phyloP scores from a whole-genome alignment of 495 filamentous ascomycete species.

The Xanthoparmelia taractica region DNA sequence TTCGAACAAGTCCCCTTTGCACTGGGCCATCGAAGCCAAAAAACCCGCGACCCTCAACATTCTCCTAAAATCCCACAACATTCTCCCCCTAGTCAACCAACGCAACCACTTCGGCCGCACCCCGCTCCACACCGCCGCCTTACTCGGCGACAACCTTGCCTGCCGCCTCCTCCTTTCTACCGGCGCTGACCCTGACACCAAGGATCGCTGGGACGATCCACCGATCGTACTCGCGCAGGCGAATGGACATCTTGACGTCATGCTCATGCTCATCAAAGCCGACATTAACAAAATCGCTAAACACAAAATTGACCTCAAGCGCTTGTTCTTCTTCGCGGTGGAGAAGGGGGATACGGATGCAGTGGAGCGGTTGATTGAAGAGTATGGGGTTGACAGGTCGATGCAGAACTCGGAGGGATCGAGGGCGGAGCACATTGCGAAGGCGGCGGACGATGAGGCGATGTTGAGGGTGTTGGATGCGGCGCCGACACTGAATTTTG shows the following conservation, averaged over 20 bases:
- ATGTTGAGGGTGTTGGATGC: constrained; percentile 4
- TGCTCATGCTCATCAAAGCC: constrained; percentile 6
- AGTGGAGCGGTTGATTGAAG: neutral
- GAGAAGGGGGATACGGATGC: neutral
- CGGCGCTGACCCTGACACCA: constrained; percentile 7
- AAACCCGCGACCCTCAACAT: neutral
- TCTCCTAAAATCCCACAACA: neutral
- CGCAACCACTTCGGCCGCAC: constrained; percentile 16
- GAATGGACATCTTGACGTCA: constrained; percentile 6
- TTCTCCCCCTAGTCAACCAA: constrained; percentile 6
- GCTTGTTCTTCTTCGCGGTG: constrained; percentile 6
- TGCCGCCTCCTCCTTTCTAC: constrained; percentile 11
- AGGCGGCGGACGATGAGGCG: constrained; percentile 3
- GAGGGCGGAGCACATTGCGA: constrained; percentile 6
- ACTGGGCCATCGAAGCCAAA: constrained; percentile 5
- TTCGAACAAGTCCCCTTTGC: neutral
- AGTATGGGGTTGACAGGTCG: constrained; percentile 5
- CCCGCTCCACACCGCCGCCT: constrained; percentile 13
- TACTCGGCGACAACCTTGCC: constrained; percentile 11
- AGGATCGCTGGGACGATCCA: constrained; percentile 8
- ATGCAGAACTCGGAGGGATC: constrained; percentile 3
- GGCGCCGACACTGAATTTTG: neutral
- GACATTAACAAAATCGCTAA: neutral
- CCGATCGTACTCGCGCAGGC: constrained; percentile 8
- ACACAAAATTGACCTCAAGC: neutral